Conservation (phyloP, 2,329 filamentous ascomycete genomes). For the Sporothrix pallida region DNA sequence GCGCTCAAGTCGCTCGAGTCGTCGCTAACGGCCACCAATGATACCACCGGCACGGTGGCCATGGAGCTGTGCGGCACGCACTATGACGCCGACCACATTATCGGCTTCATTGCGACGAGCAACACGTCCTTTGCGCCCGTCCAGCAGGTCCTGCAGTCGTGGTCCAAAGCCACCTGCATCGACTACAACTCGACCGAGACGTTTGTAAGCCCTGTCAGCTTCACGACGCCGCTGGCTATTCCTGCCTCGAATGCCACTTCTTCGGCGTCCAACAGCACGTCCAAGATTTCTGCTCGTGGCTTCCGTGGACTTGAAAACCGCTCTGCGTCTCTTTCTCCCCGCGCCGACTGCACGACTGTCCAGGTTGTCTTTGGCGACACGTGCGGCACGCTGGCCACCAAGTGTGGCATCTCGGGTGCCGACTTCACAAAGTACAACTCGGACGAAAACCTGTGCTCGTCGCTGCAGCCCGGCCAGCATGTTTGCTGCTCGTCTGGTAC, state of each 20-base stretch:
- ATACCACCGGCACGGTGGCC: slow-evolving; percentile 43
- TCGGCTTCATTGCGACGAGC: slow-evolving; percentile 46
- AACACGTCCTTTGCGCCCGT: slow-evolving; percentile 44
- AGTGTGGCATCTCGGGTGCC: slow-evolving; percentile 34
- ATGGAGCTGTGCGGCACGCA: slow-evolving; percentile 47
- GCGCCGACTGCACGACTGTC: slow-evolving; percentile 32
- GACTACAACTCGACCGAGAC: slow-evolving; percentile 36
- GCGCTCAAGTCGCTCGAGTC: slow-evolving; percentile 44
- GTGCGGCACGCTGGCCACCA: slow-evolving; percentile 31
- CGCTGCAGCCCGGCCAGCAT: slow-evolving; percentile 44
- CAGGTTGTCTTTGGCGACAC: slow-evolving; percentile 32
- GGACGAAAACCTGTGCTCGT: slow-evolving; percentile 42
- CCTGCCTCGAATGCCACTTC: neutral
- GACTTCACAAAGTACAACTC: slow-evolving; percentile 42
- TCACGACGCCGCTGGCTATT: neutral
- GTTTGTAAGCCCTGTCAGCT: slow-evolving; percentile 13
- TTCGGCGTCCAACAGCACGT: slow-evolving; percentile 1
- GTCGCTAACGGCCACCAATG: slow-evolving; percentile 39
- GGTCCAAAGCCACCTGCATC: slow-evolving; percentile 43
- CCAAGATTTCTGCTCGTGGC: neutral
- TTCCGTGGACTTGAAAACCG: neutral
- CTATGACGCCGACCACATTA: slow-evolving; percentile 44
- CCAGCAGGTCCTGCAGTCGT: slow-evolving; percentile 43
- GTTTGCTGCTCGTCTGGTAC: slow-evolving; percentile 49
- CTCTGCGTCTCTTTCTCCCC: neutral